Base-by-base conservation (phyloP, 2,329 filamentous ascomycete species). In the Pyrenophora tritici-repentis region DNA sequence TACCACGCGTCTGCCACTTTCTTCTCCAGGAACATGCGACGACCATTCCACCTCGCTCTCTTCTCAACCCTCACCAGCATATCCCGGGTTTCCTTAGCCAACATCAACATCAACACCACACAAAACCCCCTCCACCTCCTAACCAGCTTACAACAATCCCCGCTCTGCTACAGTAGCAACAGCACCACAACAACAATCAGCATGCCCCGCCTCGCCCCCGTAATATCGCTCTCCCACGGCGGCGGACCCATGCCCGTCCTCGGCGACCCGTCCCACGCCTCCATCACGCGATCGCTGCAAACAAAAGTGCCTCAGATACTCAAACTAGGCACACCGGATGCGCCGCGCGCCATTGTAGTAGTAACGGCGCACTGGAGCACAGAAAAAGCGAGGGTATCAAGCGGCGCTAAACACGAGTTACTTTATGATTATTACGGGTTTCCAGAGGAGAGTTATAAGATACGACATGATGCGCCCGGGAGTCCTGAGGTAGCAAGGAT, bases 371-470 rank as follows among this genome's bases (percentile, higher is more conserved):
- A 85, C 71, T 85, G 83, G 83, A 77, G 76, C 2, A 78, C 79
- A 2, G 39, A 56, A 12, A 68, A 67, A 7, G 82, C 83, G 1
- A 78, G 76, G 35, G 79, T 86, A 50, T 82, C 80, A 10, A 81
- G 78, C 2, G 78, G 62, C 3, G 61, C 71, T 16, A 75, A 73
- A 18, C 83, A 80, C 48, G 62, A 72, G 2, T 71, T 86, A 4
- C 68, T 78, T 41, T 86, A 83, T 64, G 83, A 86, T 63, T 86
- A 86, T 70, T 78, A 77, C 60, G 81, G 81, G 14, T 86, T 86
- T 61, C 83, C 83, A 0, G 64, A 74, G 8, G 82, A 83, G 67
- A 63, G 79, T 0, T 86, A 86, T 65, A 53, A 74, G 14, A 70
- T 85, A 56, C 79, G 79, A 60, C 85, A 86, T 60, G 75, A 81